Conservation (phyloP, 2,329 filamentous ascomycete genomes). For the Penicillium sp. region DNA sequence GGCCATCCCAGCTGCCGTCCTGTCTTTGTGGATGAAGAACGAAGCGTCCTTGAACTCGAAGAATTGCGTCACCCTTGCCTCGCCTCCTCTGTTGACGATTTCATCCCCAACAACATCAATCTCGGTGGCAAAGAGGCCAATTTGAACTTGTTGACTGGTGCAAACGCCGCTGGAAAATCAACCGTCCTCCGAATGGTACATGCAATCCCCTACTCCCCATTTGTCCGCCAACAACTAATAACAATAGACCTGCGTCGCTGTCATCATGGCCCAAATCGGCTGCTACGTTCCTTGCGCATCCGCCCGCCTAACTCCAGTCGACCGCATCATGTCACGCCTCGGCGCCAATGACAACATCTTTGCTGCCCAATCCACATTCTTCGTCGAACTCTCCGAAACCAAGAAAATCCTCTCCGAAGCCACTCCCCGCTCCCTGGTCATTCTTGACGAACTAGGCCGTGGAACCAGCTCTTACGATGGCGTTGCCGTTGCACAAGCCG, state of each 20-base stretch:
- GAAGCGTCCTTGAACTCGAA: constrained; percentile 84
- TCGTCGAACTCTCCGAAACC: constrained; percentile 94
- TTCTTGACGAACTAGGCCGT: constrained; percentile 91
- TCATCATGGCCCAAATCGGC: constrained; percentile 96
- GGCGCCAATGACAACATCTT: constrained; percentile 99
- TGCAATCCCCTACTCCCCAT: constrained; percentile 5
- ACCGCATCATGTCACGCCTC: constrained; percentile 97
- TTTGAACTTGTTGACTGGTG: constrained; percentile 88
- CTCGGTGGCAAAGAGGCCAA: constrained; percentile 79
- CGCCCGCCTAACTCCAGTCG: constrained; percentile 82
- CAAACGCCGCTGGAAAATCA: constrained; percentile 96
- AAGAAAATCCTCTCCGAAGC: constrained; percentile 97
- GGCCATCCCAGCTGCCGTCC: constrained; percentile 88
- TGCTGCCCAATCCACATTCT: constrained; percentile 95
- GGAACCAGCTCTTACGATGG: constrained; percentile 95
- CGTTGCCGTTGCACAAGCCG: constrained; percentile 92
- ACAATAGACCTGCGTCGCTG: constrained; percentile 78
- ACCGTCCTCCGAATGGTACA: constrained; percentile 88
- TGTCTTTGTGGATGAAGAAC: constrained; percentile 77
- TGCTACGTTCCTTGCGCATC: constrained; percentile 84
- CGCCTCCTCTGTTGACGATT: constrained; percentile 81
- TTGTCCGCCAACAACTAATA: constrained; percentile 23
- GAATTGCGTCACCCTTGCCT: constrained; percentile 96
- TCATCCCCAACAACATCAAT: constrained; percentile 91
- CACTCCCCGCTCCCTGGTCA: constrained; percentile 89